Evolutionary conservation across 1,284 basidiomycete species (phyloP), one percentile per base, ranked within the genome.

Genomic region (Veloporphyrellus conicus): DNA sequence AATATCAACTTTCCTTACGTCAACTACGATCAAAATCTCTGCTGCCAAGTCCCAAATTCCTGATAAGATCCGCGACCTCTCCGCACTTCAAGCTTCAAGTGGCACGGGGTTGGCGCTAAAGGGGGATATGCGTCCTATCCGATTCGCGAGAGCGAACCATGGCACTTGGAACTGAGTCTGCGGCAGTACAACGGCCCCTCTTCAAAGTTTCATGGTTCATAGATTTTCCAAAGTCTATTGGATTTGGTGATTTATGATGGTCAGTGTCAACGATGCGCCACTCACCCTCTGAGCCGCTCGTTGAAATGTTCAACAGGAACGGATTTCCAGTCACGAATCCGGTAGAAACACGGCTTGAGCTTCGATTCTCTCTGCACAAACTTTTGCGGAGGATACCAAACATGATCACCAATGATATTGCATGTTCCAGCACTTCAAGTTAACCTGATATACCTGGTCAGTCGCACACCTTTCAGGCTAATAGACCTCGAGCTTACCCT

Each of bases 51-150:
- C 41, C 40, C 8, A 51, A 41, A 14, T 60, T 53, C 43, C 36
- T 51, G 28, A 66, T 47, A 5, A 65, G 54, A 49, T 45, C 53
- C 28, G 53, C 64, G 9, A 66, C 54, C 15, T 67, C 54, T 25
- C 27, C 36, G 22, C 55, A 54, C 18, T 47, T 45, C 29, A 68
- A 3, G 11, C 16, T 23, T 20, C 25, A 22, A 34, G 39, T 39
- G 15, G 43, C 10, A 62, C 59, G n/a, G 4, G 14, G 15, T 9
- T n/a, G 1, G 28, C 18, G 6, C 35, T 1, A 56, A 35, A 27
- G 28, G 10, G 0, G 78, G 78, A 52, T 73, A 78, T 0, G 73
- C 75, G 46, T 77, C 71, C 74, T 73, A 76, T 74, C 74, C 71
- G 77, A 4, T 62, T 63, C 16, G 62, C 56, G 28, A 77, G 63